Conservation (phyloP, 768 basidiomycete genomes). For the Lanmaoa pseudosensibilis region DNA sequence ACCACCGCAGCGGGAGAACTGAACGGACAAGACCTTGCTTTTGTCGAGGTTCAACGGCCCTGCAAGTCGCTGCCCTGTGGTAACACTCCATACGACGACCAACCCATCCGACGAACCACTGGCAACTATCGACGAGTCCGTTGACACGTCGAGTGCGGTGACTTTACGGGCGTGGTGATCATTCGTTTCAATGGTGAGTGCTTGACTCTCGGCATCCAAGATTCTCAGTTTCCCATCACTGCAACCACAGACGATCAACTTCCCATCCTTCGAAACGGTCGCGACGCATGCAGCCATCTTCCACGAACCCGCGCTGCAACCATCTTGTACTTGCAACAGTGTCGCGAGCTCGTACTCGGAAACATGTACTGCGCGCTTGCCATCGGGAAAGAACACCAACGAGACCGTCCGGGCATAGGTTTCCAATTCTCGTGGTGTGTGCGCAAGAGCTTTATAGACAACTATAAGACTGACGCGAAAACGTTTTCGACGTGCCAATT, state of each 20-base stretch:
- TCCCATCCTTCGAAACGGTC: slow-evolving; percentile 2
- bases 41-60: not conserved
- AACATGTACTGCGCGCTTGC: slow-evolving; percentile 1
- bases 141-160: slow-evolving; percentile 4
- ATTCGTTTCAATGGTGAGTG: not conserved
- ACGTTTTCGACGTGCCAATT: not conserved
- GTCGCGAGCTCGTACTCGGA: not conserved
- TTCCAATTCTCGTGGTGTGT: not conserved
- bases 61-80: not conserved
- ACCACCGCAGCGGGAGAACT: not conserved
- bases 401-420: not conserved
- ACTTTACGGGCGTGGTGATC: not conserved
- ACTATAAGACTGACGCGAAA: not conserved
- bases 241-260: slow-evolving; percentile 3
- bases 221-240: slow-evolving; percentile 1
- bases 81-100: not conserved
- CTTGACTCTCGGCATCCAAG: not conserved
- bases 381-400: slow-evolving; percentile 4
- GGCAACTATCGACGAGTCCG: not conserved
- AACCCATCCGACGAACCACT: slow-evolving; percentile 6
- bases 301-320: not conserved
- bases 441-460: not conserved
- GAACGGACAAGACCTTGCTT: not conserved
- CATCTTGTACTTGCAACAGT: not conserved
- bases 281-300: not conserved